phyloP scores from a whole-genome alignment of 805 yeast species.

The Metschnikowia bowlesiae region DNA sequence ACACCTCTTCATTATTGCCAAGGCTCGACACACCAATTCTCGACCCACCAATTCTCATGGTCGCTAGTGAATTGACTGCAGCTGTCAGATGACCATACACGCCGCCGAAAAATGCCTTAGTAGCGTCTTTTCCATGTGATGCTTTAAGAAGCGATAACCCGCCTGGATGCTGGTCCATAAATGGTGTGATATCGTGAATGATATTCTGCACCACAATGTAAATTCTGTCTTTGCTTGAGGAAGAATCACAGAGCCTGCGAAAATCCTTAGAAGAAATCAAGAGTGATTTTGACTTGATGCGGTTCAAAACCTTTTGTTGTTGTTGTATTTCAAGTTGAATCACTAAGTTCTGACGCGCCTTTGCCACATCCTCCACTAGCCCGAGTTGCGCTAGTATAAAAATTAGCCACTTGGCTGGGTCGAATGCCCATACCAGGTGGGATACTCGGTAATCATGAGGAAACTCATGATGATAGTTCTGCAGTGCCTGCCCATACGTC shows the following conservation, averaged over 20 bases:
- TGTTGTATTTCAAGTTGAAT: conserved; percentile 55
- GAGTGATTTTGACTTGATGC: conserved; percentile 75
- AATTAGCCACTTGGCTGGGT: conserved; percentile 81
- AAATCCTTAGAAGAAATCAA: conserved; percentile 48
- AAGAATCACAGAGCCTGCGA: conserved; percentile 32
- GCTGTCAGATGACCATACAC: conserved; percentile 92
- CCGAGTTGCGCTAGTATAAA: conserved; percentile 49
- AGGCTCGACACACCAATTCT: conserved; percentile 78
- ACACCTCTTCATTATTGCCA: conserved; percentile 75
- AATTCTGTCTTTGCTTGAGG: conserved; percentile 44
- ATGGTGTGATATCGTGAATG: conserved; percentile 90
- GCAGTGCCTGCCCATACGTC: conserved; percentile 87
- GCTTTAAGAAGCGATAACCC: conserved; percentile 74
- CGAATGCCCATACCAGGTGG: conserved; percentile 66
- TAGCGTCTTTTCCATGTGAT: conserved; percentile 89
- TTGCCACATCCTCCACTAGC: conserved; percentile 53
- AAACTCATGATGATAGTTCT: conserved; percentile 93
- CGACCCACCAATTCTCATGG: conserved; percentile 96
- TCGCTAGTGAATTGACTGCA: conserved; percentile 83
- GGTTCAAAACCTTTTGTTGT: conserved; percentile 75
- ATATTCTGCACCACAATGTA: conserved; percentile 84
- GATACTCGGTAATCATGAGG: conserved; percentile 86
- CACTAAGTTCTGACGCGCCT: conserved; percentile 64
- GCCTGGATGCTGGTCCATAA: conserved; percentile 91
- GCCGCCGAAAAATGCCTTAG: conserved; percentile 92